phyloP scores from a whole-genome alignment of 805 yeast species.

The Priceomyces castillae region DNA sequence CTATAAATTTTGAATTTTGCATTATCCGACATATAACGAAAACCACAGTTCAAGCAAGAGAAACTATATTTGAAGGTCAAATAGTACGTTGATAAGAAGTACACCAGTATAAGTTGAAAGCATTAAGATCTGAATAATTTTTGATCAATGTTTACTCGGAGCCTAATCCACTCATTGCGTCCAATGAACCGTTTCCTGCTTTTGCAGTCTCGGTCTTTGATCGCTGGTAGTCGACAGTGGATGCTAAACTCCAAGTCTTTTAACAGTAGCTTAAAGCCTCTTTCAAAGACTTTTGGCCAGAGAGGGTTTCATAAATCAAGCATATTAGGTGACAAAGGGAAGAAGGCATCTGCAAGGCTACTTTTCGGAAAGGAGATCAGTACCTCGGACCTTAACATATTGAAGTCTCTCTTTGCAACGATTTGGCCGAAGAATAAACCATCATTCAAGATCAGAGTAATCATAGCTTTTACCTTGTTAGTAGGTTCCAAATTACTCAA shows the following conservation, averaged over 20 bases:
- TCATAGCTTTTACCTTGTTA: slow-evolving; percentile 68
- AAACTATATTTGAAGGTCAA: background rate
- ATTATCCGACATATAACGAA: background rate
- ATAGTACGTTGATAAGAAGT: background rate
- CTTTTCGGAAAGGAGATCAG: slow-evolving; percentile 29
- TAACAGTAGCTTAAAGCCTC: background rate
- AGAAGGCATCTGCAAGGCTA: slow-evolving; percentile 12
- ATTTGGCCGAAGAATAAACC: slow-evolving; percentile 79
- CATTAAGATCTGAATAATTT: background rate
- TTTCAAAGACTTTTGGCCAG: background rate
- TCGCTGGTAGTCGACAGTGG: background rate
- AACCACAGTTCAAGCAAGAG: slow-evolving; percentile 1
- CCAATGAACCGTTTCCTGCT: background rate
- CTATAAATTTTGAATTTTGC: no score
- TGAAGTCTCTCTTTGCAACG: slow-evolving; percentile 62
- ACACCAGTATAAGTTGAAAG: background rate
- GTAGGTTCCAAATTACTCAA: slow-evolving; percentile 81
- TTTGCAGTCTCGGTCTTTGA: background rate
- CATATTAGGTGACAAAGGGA: slow-evolving; percentile 1
- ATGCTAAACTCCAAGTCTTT: background rate
- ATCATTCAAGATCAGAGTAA: slow-evolving; percentile 68
- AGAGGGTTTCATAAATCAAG: slow-evolving; percentile 3
- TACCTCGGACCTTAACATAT: slow-evolving; percentile 51
- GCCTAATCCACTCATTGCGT: background rate
- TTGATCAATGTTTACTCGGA: background rate